Percentiles rank a stretch among this genome's conserved stretches.
These are phyloP conservation scores for Pyrus pyrifolia DNA, from an alignment of 306 rosid species.

Conservation along the genomic window DNA sequence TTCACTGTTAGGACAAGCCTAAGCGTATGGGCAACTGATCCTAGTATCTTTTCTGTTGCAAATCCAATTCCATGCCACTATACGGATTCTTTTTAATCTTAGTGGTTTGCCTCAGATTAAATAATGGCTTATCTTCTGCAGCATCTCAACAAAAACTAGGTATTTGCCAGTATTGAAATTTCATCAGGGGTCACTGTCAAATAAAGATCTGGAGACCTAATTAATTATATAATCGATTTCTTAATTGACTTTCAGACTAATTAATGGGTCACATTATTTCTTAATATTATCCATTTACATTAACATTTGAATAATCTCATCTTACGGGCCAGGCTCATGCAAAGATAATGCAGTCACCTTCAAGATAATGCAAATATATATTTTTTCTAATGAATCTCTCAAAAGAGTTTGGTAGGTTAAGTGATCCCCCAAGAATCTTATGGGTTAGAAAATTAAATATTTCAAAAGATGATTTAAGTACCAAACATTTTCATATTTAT, in stretches of 20 bases:
- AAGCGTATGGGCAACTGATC: no score
- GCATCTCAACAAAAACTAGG: background rate
- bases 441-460: background rate
- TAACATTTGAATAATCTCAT: background rate
- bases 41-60: background rate
- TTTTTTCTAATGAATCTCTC: background rate
- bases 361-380: background rate
- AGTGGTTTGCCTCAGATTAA: background rate
- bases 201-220: background rate
- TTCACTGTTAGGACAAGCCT: background rate
- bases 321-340: slow-evolving; percentile 6
- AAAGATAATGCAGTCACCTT: slow-evolving; percentile 15
- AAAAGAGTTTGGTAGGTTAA: background rate
- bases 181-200: background rate
- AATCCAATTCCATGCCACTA: background rate
- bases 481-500: background rate
- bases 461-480: background rate
- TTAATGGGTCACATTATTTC: background rate
- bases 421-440: slow-evolving; percentile 12
- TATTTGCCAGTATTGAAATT: background rate
- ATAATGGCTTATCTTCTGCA: background rate
- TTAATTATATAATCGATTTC: background rate
- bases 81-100: background rate
- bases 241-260: background rate
- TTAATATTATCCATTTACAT: background rate